Base-by-base conservation (phyloP, 805 yeast genomes). In the Vanderwaltozyma yarrowii region DNA sequence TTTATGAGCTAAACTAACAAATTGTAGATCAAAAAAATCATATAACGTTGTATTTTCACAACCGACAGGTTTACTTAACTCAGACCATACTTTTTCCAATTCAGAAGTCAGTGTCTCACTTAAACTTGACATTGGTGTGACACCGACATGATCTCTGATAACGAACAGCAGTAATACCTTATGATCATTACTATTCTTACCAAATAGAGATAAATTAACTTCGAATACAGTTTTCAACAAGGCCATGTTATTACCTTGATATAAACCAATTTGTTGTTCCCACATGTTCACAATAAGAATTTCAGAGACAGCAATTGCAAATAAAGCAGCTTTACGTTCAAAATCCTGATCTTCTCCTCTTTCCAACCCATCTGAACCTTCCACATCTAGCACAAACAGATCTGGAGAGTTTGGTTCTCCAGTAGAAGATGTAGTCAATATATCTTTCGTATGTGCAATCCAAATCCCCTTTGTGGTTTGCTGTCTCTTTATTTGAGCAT, bases 261-360 rank as follows among this genome's bases (percentile, higher is more conserved):
- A 92, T 31, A 92, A 69, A 9, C 98, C 98, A 40, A 92, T 87
- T 61, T 92, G 98, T 50, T 85, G 82, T 59, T 92, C 98, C 96
- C 97, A 92, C 54, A 89, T 76, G 60, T 92, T 92, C 31, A 92
- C 81, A 43, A 92, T 86, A 49, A 92, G 68, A 5, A 88, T 78
- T 54, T 92, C 97, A 13, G 92, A 78, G 0, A 96, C 88, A 10
- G 96, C 76, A 44, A 92, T 67, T 0, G 98, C 97, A 66, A 92
- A 92, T 31, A 92, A 65, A 0, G 97, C 97, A 1, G 96, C 88
- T 50, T 92, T 92, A 41, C 98, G 74, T 62, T 92, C 98, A 60
- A 92, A 92, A 62, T 92, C 98, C 61, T 92, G 96, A 61, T 92
- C 97, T 52, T 92, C 98, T 19, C 97, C 97, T 39, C 96, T 74